Conservation (phyloP, 331 rosid species). For the Saraca asoca region DNA sequence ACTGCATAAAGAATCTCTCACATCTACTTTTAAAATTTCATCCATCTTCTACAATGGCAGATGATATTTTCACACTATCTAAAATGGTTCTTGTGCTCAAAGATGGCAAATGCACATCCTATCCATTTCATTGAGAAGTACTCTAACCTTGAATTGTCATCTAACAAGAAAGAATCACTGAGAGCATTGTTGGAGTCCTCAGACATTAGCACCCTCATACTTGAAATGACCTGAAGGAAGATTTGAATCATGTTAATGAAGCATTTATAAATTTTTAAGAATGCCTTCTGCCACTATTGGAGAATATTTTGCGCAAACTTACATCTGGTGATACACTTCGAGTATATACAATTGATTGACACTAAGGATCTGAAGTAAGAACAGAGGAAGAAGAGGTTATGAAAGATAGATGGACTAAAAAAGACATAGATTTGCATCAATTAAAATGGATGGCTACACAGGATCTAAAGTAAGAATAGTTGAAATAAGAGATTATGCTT, state of each 20-base stretch:
- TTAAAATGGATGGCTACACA: too few species aligned
- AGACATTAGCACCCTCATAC: constrained; percentile 96
- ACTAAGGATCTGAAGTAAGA: constrained; percentile 78
- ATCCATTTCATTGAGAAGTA: constrained; percentile 33
- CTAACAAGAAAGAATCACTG: constrained; percentile 96
- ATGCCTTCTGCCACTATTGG: constrained; percentile 24
- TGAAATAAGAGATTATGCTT: constrained; percentile 32
- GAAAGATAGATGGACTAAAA: constrained; percentile 31
- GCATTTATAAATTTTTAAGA: constrained; percentile 26
- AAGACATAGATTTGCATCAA: too few species aligned
- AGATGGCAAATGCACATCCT: constrained; percentile 12
- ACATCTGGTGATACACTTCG: constrained; percentile 96
- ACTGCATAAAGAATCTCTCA: background rate
- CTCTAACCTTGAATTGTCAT: constrained; percentile 89
- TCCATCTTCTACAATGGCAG: constrained; percentile 5
- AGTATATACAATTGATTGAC: constrained; percentile 96
- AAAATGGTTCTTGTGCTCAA: constrained; percentile 17
- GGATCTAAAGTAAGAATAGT: too few species aligned
- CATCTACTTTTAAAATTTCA: too few species aligned
- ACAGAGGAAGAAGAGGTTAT: background rate
- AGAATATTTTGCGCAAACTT: constrained; percentile 35
- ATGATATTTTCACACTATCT: constrained; percentile 17
- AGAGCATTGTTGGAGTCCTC: constrained; percentile 96
- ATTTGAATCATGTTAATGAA: constrained; percentile 27
- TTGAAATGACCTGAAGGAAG: constrained; percentile 78